Percentiles rank a stretch among this genome's conserved stretches.
Evolutionary conservation across 345 rosid species (phyloP).

Genomic region (Ceriops zippeliana): DNA sequence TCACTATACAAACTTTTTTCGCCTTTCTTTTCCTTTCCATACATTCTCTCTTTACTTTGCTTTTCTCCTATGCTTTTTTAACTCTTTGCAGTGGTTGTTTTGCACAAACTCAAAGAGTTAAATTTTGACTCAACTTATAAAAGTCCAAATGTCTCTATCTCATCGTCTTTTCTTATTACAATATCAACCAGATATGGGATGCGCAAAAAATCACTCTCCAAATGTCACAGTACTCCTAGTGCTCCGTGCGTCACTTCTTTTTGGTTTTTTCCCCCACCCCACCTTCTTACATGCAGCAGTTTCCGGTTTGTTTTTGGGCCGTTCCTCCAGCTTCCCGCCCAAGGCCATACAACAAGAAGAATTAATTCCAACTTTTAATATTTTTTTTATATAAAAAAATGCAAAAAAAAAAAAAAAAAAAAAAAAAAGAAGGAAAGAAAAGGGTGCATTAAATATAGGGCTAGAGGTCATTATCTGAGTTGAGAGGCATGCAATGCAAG

Average conservation of each 20-base stretch:
- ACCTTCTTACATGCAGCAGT: slow-evolving; percentile 5
- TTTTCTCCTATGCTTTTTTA: slow-evolving; percentile 4
- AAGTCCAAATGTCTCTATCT: slow-evolving; percentile 26
- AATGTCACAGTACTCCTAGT: slow-evolving; percentile 16
- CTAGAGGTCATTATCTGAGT: background rate
- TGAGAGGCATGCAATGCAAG: background rate
- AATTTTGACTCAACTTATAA: slow-evolving; percentile 37
- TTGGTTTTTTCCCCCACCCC: slow-evolving; percentile 1
- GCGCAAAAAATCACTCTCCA: slow-evolving; percentile 20
- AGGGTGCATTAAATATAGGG: background rate
- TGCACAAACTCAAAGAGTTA: slow-evolving; percentile 38
- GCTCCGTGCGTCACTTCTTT: slow-evolving; percentile 27
- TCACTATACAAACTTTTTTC: slow-evolving; percentile 17
- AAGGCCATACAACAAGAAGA: background rate
- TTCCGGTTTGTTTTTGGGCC: background rate
- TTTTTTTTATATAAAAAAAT: background rate
- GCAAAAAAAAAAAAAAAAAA: background rate
- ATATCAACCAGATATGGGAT: background rate
- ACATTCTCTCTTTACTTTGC: background rate
- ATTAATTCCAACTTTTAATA: background rate
- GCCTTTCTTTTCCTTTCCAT: background rate
- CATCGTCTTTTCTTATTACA: background rate
- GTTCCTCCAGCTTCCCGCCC: slow-evolving; percentile 31
- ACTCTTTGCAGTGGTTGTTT: slow-evolving; percentile 6
- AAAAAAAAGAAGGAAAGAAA: background rate